phyloP scores from a whole-genome alignment of 169 alveolate species.

The Fabrea salina region DNA sequence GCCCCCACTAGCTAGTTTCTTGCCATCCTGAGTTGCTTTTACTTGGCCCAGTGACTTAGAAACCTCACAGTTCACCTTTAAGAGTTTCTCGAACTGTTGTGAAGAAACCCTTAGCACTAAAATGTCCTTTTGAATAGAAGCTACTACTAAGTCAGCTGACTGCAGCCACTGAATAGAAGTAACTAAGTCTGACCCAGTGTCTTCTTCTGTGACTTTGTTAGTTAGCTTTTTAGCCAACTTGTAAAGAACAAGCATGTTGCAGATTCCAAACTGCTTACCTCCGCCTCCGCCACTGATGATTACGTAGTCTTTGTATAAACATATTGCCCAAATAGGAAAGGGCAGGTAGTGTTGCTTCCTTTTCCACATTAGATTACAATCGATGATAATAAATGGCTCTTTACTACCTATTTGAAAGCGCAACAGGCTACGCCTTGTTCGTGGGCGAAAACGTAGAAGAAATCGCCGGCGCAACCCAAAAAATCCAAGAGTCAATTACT shows the following conservation, averaged over 20 bases:
- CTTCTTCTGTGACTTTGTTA: not conserved
- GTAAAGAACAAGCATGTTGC: conserved; percentile 6
- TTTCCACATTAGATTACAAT: too few species aligned
- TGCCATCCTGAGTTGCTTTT: not conserved
- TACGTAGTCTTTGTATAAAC: not conserved
- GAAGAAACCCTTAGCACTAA: not conserved
- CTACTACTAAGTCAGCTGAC: not conserved
- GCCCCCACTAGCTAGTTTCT: not conserved
- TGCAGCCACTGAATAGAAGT: not conserved
- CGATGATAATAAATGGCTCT: conserved; percentile 30
- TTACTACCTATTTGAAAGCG: conserved; percentile 86
- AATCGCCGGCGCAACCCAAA: conserved; percentile 76
- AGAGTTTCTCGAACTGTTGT: not conserved
- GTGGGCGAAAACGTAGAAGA: conserved; percentile 89
- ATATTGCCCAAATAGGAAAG: conserved; percentile 27
- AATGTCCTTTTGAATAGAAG: not conserved
- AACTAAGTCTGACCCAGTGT: conserved; percentile 8
- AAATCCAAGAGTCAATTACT: conserved; percentile 81
- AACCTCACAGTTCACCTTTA: not conserved
- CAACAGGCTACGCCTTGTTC: conserved; percentile 93
- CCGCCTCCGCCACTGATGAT: conserved; percentile 37
- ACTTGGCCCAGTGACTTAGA: not conserved
- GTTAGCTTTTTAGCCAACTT: not conserved
- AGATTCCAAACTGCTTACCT: conserved; percentile 21
- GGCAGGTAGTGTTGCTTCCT: not conserved